Base-by-base conservation (phyloP, 495 filamentous ascomycete genomes). In the Penicillium pulvis region DNA sequence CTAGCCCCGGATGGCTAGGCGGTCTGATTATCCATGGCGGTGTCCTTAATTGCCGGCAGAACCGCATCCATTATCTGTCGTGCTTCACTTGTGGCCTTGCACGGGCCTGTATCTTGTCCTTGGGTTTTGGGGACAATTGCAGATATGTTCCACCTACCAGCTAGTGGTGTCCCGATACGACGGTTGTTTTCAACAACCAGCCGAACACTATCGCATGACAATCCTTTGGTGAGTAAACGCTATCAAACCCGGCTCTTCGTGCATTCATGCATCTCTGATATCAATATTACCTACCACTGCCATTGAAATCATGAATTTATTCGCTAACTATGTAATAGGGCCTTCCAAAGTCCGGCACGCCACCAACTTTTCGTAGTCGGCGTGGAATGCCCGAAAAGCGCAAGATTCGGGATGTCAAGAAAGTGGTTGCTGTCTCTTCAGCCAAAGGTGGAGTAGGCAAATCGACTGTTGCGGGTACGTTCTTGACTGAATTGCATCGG, bases 401-500 rank as follows among this genome's bases (percentile, higher is more conserved):
- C 52, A 82, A 80, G 66, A 93, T 99, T 60, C 83, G 81, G 17
- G 83, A 89, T 68, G 93, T 98, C 48, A 81, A 83, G 64, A 94
- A 97, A 66, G 84, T 97, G 17, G 82, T 99, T 55, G 93, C 91
- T 31, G 89, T 99, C 17, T 96, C 91, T 36, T 97, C 92, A 0
- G 94, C 95, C 6, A 99, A 99, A 65, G 94, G 94, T 10, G 94
- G 94, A 36, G 94, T 99, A 1, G 94, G 94, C 1, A 99, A 99
- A 68, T 93, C 89, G 45, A 99, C 94, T 16, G 87, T 99, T 31
- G 89, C 94, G 6, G 89, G 89, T 91, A 47, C 24, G 71, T 41
- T 1, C 17, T 12, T 64, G 36, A 3, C 26, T 49, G 31, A 1
- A n/a, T 51, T n/a, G 39, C 49, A 0, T 33, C 11, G 6, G 28